Base-by-base conservation (phyloP, 1,139 yeast genomes). In the Zygoascus meyerae region DNA sequence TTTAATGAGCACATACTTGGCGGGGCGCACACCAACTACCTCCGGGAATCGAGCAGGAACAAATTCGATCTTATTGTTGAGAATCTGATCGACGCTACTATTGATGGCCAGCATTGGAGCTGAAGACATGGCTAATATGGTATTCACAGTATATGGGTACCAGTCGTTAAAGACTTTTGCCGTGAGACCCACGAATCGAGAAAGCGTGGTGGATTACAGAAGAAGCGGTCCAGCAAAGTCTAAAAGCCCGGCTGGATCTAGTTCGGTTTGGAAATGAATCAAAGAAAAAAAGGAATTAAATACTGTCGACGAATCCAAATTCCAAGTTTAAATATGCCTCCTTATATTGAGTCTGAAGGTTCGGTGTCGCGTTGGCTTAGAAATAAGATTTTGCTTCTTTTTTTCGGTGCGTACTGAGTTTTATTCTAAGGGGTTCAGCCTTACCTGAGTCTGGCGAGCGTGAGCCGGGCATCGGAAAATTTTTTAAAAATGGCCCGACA, bases 41-140 rank as follows among this genome's bases (percentile, higher is more conserved):
- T 71, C 76, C 2, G 73, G 70, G 35, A 58, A 59, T 46, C 61
- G 64, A 4, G 82, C 84, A 11, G 77, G 71, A 44, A 73, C 76
- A 64, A 83, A 83, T 32, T 75, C 75, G 47, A 81, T 65, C 12
- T 85, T 86, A 53, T 74, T 75, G 48, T 75, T 66, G 40, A 80
- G 71, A 52, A 79, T 75, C 59, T 84, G 70, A 57, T 79, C 83
- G 48, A 79, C 75, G 41, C 51, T 42, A 17, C 45, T 41, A 39
- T 42, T 46, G 34, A 42, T 32, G 42, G 50, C 40, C 18, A 42
- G 40, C 8, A 42, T 29, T 10, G 45, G 45, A 4, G 42, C 42
- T 31, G 44, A 47, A 31, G 39, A 33, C 35, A 41, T 40, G 33
- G 16, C n/a, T 5, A 12, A 11, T 12, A 18, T 11, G 8, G 30